Evolutionary conservation across 1,284 basidiomycete species (phyloP).

Genomic region (Tilletiaria anomala): DNA sequence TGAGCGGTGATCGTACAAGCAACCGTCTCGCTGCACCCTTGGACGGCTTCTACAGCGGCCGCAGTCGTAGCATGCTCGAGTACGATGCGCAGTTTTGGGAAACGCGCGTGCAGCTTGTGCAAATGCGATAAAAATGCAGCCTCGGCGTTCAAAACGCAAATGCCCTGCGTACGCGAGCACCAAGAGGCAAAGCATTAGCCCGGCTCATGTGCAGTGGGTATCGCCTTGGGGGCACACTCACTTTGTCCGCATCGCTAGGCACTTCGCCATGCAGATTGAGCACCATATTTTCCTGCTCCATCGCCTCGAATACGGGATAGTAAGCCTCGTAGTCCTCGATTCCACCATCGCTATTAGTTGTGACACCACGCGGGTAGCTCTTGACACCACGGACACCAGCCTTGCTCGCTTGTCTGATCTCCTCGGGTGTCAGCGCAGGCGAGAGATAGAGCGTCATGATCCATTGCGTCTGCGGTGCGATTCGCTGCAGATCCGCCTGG

Average conservation of each 20-base stretch:
- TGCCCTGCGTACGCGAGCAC: conserved; percentile 49
- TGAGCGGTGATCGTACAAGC: conserved; percentile 96
- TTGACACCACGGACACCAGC: conserved; percentile 58
- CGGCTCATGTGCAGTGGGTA: background rate
- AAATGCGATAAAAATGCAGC: conserved; percentile 78
- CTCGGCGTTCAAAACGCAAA: conserved; percentile 88
- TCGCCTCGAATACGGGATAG: conserved; percentile 84
- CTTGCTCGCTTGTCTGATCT: conserved; percentile 57
- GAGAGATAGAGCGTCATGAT: conserved; percentile 93
- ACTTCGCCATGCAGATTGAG: conserved; percentile 95
- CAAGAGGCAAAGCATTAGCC: background rate
- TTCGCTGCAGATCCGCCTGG: conserved; percentile 55
- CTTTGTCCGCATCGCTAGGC: conserved; percentile 68
- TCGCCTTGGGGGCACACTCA: conserved; percentile 39
- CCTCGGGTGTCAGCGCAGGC: conserved; percentile 73
- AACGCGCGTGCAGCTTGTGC: conserved; percentile 61
- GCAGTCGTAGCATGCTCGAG: conserved; percentile 97
- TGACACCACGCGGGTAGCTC: conserved; percentile 92
- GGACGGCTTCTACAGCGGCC: conserved; percentile 67
- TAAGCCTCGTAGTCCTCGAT: conserved; percentile 93
- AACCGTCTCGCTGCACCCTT: conserved; percentile 51
- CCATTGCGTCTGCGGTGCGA: conserved; percentile 69
- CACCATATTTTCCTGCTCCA: conserved; percentile 86
- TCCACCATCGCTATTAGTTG: conserved; percentile 89
- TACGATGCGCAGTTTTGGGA: conserved; percentile 88